phyloP scores from a whole-genome alignment of 108 stramenopile genomes.

The Cyclostephanos tholiformis region DNA sequence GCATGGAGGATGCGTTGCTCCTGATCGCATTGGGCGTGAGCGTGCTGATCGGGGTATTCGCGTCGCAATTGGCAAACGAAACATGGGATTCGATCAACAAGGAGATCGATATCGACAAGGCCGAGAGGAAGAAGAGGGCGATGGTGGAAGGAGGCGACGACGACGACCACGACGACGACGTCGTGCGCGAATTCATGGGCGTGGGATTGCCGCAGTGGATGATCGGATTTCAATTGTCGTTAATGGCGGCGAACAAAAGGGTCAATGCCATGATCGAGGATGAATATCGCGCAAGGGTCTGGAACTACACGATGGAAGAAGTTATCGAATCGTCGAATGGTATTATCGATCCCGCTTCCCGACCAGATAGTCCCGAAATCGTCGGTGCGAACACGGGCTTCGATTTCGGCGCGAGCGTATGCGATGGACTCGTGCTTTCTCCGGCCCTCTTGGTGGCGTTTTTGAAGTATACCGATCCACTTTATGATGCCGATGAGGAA shows the following conservation, averaged over 20 bases:
- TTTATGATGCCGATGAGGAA: constrained; percentile 46
- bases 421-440: constrained; percentile 71
- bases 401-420: constrained; percentile 58
- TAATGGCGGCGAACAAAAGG: constrained; percentile 60
- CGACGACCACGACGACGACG: constrained; percentile 54
- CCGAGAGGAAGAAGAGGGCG: constrained; percentile 44
- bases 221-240: constrained; percentile 69
- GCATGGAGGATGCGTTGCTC: constrained; percentile 69
- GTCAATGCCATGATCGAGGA: constrained; percentile 59
- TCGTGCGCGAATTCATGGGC: constrained; percentile 67
- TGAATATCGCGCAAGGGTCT: constrained; percentile 69
- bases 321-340: constrained; percentile 21
- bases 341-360: constrained; percentile 56
- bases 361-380: constrained; percentile 62
- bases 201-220: constrained; percentile 63
- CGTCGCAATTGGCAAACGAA: constrained; percentile 80
- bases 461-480: constrained; percentile 71
- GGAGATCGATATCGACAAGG: constrained; percentile 71
- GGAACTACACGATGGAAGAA: constrained; percentile 73
- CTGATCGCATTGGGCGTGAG: constrained; percentile 73
- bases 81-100: constrained; percentile 83
- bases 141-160: constrained; percentile 28
- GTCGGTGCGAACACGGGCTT: constrained; percentile 59
- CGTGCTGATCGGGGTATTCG: constrained; percentile 86
- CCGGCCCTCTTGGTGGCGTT: constrained; percentile 61